Evolutionary conservation across 1,284 basidiomycete species (phyloP).

Genomic region (Xanthoconium separans): DNA sequence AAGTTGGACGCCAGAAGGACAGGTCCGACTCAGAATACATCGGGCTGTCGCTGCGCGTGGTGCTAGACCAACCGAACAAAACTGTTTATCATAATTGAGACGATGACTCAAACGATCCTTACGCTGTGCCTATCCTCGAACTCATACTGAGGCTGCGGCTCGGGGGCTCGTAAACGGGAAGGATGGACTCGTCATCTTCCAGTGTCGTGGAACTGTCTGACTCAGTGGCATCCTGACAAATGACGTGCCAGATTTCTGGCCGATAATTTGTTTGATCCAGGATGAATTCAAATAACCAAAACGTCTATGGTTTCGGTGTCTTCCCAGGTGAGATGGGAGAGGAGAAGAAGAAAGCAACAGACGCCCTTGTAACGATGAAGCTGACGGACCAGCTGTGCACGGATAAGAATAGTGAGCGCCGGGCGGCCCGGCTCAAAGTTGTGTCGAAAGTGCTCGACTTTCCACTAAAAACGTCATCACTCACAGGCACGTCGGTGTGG

Average conservation of each 20-base stretch:
- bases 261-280: conserved; percentile 20
- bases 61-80: background rate
- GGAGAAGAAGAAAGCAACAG: background rate
- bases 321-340: background rate
- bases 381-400: background rate
- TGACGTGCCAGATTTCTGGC: conserved; percentile 24
- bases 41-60: conserved; percentile 2
- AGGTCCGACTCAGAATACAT: background rate
- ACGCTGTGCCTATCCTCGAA: conserved; percentile 2
- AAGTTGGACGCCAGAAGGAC: conserved; percentile 1
- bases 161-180: conserved; percentile 23
- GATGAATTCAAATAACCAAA: background rate
- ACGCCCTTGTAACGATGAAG: background rate
- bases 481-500: background rate
- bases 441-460: background rate
- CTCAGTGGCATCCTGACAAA: conserved; percentile 19
- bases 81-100: conserved; percentile 9
- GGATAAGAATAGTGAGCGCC: background rate
- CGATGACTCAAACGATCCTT: background rate
- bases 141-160: background rate
- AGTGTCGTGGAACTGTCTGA: background rate
- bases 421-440: background rate
- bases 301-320: background rate
- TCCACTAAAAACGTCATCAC: background rate
- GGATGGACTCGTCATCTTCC: conserved; percentile 16